Evolutionary conservation across 139 green algal genomes (phyloP).

Genomic region (Coccomyxa sp.): DNA sequence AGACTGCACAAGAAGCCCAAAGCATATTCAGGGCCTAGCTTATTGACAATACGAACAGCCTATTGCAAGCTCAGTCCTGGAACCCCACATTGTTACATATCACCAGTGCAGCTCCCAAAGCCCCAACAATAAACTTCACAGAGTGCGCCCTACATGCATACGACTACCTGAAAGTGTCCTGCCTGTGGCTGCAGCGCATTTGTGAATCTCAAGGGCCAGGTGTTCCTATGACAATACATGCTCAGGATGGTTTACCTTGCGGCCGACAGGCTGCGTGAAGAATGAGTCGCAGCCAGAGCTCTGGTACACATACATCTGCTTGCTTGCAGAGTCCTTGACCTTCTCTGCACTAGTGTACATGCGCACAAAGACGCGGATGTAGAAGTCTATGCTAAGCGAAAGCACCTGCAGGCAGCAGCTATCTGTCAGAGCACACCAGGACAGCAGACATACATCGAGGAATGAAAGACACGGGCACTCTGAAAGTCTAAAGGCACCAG

Average conservation of each 20-base stretch:
- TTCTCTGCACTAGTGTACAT: slow-evolving; percentile 73
- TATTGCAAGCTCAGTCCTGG: too few relatives aligned
- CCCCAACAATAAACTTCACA: too few relatives aligned
- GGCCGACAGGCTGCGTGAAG: slow-evolving; percentile 70
- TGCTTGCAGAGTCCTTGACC: slow-evolving; percentile 68
- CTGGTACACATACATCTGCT: slow-evolving; percentile 92
- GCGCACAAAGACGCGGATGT: slow-evolving; percentile 92
- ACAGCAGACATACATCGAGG: not conserved
- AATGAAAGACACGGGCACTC: too few relatives aligned
- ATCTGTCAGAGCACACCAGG: not conserved
- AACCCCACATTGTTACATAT: too few relatives aligned
- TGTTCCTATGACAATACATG: slow-evolving; percentile 17
- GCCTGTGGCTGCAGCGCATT: too few relatives aligned
- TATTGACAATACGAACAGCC: too few relatives aligned
- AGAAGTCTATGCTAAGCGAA: slow-evolving; percentile 93
- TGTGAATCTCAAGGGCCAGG: not conserved
- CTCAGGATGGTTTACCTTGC: slow-evolving; percentile 25
- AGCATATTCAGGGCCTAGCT: too few relatives aligned
- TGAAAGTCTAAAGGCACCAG: too few relatives aligned
- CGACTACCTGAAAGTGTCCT: too few relatives aligned
- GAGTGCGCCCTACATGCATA: too few relatives aligned
- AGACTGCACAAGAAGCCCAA: slow-evolving; percentile 22
- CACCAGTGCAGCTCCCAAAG: too few relatives aligned
- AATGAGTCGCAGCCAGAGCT: slow-evolving; percentile 87
- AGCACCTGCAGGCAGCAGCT: slow-evolving; percentile 45